Evolutionary conservation across 805 yeast species (phyloP).

Genomic region (Candida wancherniae): DNA sequence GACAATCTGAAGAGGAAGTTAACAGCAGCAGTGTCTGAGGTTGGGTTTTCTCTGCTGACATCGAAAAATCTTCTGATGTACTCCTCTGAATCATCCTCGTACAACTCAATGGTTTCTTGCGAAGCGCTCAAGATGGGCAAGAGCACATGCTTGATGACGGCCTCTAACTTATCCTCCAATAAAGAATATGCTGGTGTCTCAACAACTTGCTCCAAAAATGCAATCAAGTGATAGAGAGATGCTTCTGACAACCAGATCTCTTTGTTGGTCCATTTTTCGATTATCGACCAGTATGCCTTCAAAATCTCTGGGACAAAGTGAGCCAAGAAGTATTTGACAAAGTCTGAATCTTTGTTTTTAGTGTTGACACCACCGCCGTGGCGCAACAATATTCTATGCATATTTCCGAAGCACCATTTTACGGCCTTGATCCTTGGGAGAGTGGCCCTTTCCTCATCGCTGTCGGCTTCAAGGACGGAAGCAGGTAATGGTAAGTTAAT

Average conservation of each 20-base stretch:
- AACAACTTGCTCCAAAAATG: conserved; percentile 39
- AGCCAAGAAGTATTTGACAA: conserved; percentile 29
- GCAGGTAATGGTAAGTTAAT: conserved; percentile 38
- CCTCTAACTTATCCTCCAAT: conserved; percentile 36
- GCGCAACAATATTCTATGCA: conserved; percentile 37
- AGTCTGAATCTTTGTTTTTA: conserved; percentile 23
- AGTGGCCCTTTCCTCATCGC: conserved; percentile 23
- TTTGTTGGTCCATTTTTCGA: conserved; percentile 37
- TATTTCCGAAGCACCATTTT: conserved; percentile 43
- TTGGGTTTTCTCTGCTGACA: conserved; percentile 44
- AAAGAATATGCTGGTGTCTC: conserved; percentile 37
- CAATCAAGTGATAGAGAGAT: conserved; percentile 38
- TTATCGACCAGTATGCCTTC: conserved; percentile 39
- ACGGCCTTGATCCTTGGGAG: conserved; percentile 42
- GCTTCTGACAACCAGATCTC: conserved; percentile 38
- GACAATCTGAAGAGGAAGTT: conserved; percentile 41
- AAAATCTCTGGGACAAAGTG: conserved; percentile 41
- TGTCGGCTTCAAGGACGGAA: conserved; percentile 28
- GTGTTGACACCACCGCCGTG: conserved; percentile 42
- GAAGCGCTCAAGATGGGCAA: conserved; percentile 39
- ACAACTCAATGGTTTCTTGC: conserved; percentile 36
- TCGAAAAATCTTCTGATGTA: conserved; percentile 41
- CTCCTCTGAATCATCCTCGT: conserved; percentile 44
- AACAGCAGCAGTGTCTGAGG: conserved; percentile 47
- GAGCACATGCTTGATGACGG: conserved; percentile 35